phyloP scores from a whole-genome alignment of 306 rosid species.

The Acacia melanoxylon region DNA sequence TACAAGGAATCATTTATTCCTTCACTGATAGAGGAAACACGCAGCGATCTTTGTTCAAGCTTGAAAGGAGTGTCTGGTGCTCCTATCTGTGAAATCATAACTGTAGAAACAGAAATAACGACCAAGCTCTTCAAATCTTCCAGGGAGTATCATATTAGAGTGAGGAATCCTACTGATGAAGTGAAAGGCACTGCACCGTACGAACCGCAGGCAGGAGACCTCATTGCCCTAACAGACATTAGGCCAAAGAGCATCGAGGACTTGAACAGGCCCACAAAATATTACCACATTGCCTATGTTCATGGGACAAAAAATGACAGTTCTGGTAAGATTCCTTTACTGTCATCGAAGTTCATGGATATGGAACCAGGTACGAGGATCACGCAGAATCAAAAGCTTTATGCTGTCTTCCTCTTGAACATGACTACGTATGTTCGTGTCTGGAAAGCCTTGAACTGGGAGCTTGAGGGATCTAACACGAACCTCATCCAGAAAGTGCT shows the following conservation, averaged over 20 bases:
- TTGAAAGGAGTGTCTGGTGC: constrained; percentile 31
- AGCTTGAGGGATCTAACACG: constrained; percentile 19
- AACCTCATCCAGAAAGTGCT: constrained; percentile 40
- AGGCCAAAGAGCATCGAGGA: constrained; percentile 39
- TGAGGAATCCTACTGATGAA: neutral
- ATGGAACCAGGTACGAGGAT: constrained; percentile 1
- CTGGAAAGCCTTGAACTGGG: constrained; percentile 36
- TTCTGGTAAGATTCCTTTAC: constrained; percentile 21
- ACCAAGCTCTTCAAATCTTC: neutral
- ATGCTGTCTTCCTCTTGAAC: too few species aligned
- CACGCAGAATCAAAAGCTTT: constrained; percentile 10
- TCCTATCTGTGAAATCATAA: constrained; percentile 34
- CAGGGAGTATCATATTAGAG: constrained; percentile 15
- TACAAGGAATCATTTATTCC: constrained; percentile 51
- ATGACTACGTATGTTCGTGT: constrained; percentile 36
- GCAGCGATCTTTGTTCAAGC: too few species aligned
- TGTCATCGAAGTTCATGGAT: constrained; percentile 23
- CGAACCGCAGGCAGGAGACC: constrained; percentile 51
- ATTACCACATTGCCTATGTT: constrained; percentile 44
- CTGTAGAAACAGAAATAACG: neutral
- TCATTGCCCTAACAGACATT: constrained; percentile 47
- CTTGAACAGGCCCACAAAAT: constrained; percentile 30
- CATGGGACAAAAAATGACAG: neutral
- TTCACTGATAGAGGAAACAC: constrained; percentile 62
- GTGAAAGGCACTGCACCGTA: constrained; percentile 21